Percentiles rank a stretch among this genome's conserved stretches.
Evolutionary conservation across 1,139 yeast genomes (phyloP).

Genomic region (Kodamaea arcana): DNA sequence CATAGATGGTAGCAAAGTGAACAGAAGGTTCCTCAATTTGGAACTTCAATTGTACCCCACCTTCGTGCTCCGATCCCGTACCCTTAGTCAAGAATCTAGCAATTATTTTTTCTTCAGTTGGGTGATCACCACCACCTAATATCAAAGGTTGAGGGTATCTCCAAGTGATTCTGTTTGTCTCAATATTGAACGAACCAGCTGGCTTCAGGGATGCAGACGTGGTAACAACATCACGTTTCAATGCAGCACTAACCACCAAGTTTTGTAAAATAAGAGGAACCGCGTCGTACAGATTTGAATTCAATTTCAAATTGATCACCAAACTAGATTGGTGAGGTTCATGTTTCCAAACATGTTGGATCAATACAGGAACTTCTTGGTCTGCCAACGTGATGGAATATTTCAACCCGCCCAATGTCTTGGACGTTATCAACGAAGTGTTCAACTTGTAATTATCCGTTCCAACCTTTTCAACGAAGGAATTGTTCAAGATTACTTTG

Average conservation of each 20-base stretch:
- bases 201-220: slow-evolving; percentile 84
- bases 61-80: slow-evolving; percentile 57
- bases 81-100: slow-evolving; percentile 70
- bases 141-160: slow-evolving; percentile 51
- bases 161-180: slow-evolving; percentile 84
- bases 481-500: slow-evolving; percentile 39
- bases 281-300: slow-evolving; percentile 32
- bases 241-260: slow-evolving; percentile 66
- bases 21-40: slow-evolving; percentile 29
- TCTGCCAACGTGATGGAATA: slow-evolving; percentile 46
- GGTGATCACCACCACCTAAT: slow-evolving; percentile 25
- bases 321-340: slow-evolving; percentile 83
- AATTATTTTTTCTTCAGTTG: slow-evolving; percentile 55
- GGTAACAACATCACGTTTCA: slow-evolving; percentile 39
- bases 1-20: slow-evolving; percentile 21
- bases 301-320: slow-evolving; percentile 64
- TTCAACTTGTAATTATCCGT: slow-evolving; percentile 26
- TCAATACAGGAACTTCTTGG: slow-evolving; percentile 57
- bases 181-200: slow-evolving; percentile 82
- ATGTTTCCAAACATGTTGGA: slow-evolving; percentile 85
- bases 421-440: slow-evolving; percentile 41
- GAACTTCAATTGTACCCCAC: slow-evolving; percentile 70
- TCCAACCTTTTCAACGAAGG: slow-evolving; percentile 35
- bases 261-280: slow-evolving; percentile 45
- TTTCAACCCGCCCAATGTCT: slow-evolving; percentile 72